phyloP scores from a whole-genome alignment of 257 asterid species.

The Solanum neorickii region DNA sequence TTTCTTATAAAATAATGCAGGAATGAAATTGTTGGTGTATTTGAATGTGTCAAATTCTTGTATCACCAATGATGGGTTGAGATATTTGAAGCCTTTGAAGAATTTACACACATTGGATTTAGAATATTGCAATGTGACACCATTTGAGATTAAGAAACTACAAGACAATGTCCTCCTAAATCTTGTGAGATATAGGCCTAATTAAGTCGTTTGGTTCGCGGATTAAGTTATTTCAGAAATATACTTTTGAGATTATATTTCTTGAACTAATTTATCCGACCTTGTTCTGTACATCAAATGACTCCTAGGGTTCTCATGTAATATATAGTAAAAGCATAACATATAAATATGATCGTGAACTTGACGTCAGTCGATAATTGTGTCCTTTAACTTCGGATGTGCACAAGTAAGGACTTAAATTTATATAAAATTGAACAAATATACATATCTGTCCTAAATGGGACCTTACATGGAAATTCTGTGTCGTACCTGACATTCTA shows the following conservation, averaged over 20 bases:
- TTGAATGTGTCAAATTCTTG: background rate
- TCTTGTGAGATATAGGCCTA: background rate
- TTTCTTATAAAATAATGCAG: background rate
- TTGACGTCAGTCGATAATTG: too few relatives aligned
- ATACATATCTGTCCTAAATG: too few relatives aligned
- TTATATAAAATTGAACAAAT: too few relatives aligned
- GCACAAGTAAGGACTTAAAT: too few relatives aligned
- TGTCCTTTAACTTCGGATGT: too few relatives aligned
- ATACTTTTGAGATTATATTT: too few relatives aligned
- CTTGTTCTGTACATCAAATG: background rate
- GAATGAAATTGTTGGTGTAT: background rate
- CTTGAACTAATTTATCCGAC: too few relatives aligned
- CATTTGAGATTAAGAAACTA: background rate
- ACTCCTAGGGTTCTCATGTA: background rate
- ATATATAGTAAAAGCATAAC: too few relatives aligned
- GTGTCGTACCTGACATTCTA: accelerated
- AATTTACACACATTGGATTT: background rate
- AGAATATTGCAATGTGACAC: background rate
- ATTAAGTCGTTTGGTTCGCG: background rate
- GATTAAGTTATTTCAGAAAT: background rate
- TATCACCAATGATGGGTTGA: background rate
- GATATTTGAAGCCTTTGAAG: background rate
- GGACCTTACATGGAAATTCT: too few relatives aligned
- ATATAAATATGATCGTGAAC: accelerated
- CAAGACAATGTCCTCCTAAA: background rate